Conservation (phyloP, 129 eudicot species). For the Ambrosia artemisiifolia region DNA sequence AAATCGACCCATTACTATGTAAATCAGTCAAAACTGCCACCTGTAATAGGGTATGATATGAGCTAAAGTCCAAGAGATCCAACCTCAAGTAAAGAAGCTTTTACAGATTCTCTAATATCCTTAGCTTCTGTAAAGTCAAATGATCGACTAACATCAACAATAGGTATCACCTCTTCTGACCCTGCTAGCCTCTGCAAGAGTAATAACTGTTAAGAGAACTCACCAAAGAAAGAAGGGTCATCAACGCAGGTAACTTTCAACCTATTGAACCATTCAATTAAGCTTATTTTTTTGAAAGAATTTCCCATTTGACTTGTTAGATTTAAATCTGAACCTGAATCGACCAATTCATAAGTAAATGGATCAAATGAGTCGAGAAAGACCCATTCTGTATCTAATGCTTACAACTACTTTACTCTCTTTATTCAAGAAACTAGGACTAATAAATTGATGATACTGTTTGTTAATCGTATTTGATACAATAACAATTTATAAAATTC, state of each 20-base stretch:
- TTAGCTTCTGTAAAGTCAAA: slow-evolving; percentile 39
- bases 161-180: slow-evolving; percentile 74
- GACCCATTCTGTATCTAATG: not conserved
- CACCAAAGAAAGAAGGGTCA: slow-evolving; percentile 12
- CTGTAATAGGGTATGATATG: not conserved
- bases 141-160: slow-evolving; percentile 52
- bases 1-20: not conserved
- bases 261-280: not conserved
- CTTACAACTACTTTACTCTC: not conserved
- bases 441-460: not conserved
- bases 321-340: not conserved
- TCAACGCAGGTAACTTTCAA: not conserved
- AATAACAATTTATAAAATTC: not conserved
- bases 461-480: not conserved
- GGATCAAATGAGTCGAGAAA: not conserved
- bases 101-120: slow-evolving; percentile 53
- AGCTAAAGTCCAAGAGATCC: slow-evolving; percentile 4
- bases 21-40: slow-evolving; percentile 6
- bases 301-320: not conserved
- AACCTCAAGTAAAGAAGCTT: slow-evolving; percentile 68
- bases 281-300: not conserved
- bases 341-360: not conserved
- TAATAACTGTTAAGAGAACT: slow-evolving; percentile 13
- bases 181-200: slow-evolving; percentile 78
- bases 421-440: not conserved